Conservation (phyloP, 345 rosid genomes). For the Euclidium syriacum region DNA sequence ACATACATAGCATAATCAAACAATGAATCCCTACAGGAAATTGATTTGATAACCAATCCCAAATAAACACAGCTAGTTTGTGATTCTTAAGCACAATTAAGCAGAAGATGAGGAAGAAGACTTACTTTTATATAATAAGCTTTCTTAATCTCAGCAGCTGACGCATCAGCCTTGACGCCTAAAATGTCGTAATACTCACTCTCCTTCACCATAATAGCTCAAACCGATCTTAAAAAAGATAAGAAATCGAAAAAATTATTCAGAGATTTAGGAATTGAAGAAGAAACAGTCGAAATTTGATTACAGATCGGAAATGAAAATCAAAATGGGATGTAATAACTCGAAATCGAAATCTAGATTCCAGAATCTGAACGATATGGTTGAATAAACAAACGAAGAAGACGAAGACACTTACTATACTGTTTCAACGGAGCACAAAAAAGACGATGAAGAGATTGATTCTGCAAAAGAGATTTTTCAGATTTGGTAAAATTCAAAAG, state of each 20-base stretch:
- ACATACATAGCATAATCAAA: background rate
- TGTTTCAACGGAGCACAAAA: background rate
- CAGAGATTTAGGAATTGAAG: background rate
- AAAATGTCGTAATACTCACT: conserved; percentile 62
- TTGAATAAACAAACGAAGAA: background rate
- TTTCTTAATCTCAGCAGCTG: conserved; percentile 79
- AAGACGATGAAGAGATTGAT: background rate
- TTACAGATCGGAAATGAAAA: background rate
- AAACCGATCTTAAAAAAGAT: background rate
- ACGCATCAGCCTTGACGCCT: conserved; percentile 66
- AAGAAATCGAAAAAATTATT: background rate
- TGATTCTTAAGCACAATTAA: no score
- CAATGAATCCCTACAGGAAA: background rate
- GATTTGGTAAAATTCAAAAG: background rate
- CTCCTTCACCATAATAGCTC: conserved; percentile 56
- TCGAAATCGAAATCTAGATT: background rate
- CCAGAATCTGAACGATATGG: background rate
- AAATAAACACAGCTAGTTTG: no score
- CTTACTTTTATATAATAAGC: conserved; percentile 85
- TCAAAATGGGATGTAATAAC: background rate
- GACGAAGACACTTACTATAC: conserved; percentile 4
- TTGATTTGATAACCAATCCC: background rate
- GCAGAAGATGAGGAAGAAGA: background rate
- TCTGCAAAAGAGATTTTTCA: background rate
- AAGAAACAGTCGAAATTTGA: background rate